These are phyloP conservation scores for Trichocladium antarcticum DNA, from an alignment of 495 filamentous ascomycete species.

Conservation along the genomic window DNA sequence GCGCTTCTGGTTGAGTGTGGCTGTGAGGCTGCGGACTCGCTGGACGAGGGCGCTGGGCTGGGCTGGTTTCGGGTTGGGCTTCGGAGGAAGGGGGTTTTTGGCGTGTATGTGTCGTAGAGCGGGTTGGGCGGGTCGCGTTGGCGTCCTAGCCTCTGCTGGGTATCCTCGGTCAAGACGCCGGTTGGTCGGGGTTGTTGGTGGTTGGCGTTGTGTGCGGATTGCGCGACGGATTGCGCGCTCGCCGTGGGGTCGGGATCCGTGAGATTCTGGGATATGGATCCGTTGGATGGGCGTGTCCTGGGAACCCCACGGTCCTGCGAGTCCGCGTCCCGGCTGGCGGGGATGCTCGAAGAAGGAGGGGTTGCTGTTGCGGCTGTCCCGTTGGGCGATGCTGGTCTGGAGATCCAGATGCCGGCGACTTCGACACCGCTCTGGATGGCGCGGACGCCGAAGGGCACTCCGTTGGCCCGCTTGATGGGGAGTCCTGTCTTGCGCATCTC, in stretches of 20 bases:
- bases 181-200: conserved; percentile 3
- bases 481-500: conserved; percentile 44
- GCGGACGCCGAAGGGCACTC: conserved; percentile 80
- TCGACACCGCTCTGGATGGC: conserved; percentile 79
- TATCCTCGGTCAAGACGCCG: conserved; percentile 26
- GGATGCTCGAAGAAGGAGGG: conserved; percentile 26
- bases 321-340: conserved; percentile 15
- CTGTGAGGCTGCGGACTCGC: conserved; percentile 27
- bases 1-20: conserved; percentile 15
- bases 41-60: conserved; percentile 27
- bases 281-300: conserved; percentile 14
- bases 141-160: conserved; percentile 27
- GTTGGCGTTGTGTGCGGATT: conserved; percentile 9
- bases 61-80: conserved; percentile 17
- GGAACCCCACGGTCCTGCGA: conserved; percentile 7
- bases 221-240: conserved; percentile 7
- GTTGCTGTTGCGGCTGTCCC: conserved; percentile 19
- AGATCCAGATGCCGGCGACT: conserved; percentile 85
- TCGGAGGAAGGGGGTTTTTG: conserved; percentile 10
- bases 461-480: conserved; percentile 36
- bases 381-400: conserved; percentile 48
- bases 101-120: conserved; percentile 17
- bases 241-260: conserved; percentile 15
- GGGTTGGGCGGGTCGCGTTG: conserved; percentile 13
- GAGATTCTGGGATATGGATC: conserved; percentile 18